Conservation (phyloP, 2,329 filamentous ascomycete genomes). For the Hymenoscyphus fraxineus region DNA sequence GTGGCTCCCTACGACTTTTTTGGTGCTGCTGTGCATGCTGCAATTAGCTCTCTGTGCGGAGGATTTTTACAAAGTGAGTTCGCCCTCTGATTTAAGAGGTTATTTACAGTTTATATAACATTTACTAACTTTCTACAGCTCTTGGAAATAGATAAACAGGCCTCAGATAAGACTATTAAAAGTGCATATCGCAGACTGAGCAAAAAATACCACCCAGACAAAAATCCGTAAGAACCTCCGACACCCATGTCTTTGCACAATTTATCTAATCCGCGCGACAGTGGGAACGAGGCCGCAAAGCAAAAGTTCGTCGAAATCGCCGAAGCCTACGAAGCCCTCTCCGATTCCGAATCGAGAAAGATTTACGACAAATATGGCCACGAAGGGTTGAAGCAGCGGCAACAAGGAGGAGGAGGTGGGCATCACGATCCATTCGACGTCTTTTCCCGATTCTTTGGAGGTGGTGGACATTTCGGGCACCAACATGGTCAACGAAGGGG, state of each 20-base stretch:
- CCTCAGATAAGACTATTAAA: slow-evolving; percentile 85
- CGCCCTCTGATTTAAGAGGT: neutral
- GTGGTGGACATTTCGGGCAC: slow-evolving; percentile 64
- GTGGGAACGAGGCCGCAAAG: slow-evolving; percentile 73
- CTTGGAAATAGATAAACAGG: slow-evolving; percentile 73
- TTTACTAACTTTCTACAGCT: slow-evolving; percentile 47
- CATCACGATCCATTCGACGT: slow-evolving; percentile 89
- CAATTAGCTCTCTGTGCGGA: slow-evolving; percentile 57
- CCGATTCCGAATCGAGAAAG: slow-evolving; percentile 71
- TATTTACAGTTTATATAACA: neutral
- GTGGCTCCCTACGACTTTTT: slow-evolving; percentile 49
- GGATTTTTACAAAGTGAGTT: slow-evolving; percentile 72
- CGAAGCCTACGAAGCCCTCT: slow-evolving; percentile 92
- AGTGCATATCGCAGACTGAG: slow-evolving; percentile 86
- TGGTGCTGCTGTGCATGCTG: slow-evolving; percentile 51
- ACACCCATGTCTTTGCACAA: neutral
- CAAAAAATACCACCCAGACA: slow-evolving; percentile 96
- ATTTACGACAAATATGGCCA: slow-evolving; percentile 95
- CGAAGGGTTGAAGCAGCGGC: slow-evolving; percentile 80
- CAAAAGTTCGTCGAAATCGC: slow-evolving; percentile 92
- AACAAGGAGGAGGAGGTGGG: slow-evolving; percentile 63
- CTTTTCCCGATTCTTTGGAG: slow-evolving; percentile 95
- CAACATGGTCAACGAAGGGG: slow-evolving; percentile 72
- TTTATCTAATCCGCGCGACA: slow-evolving; percentile 36
- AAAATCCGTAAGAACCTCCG: slow-evolving; percentile 73